Percentiles rank a stretch among this genome's conserved stretches.
Evolutionary conservation across 179 eudicot species (phyloP).

Genomic region (Beta lomatogona): DNA sequence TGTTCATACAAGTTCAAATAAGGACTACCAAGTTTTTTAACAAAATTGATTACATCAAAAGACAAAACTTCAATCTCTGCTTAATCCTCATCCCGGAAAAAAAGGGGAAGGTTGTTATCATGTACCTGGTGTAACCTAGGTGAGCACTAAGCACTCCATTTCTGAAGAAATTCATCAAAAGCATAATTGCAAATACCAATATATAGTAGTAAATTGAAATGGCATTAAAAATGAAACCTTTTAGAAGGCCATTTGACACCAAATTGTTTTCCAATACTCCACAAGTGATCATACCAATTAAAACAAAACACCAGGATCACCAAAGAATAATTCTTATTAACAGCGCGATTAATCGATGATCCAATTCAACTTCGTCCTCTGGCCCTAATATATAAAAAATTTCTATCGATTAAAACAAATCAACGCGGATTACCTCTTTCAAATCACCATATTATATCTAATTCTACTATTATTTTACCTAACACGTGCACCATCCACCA

Average conservation of each 20-base stretch:
- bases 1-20: not conserved
- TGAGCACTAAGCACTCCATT: not conserved
- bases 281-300: not conserved
- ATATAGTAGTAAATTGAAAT: not conserved
- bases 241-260: not conserved
- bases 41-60: no score
- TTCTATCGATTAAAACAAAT: not conserved
- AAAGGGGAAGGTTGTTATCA: not conserved
- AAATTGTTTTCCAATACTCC: not conserved
- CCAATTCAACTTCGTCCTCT: constrained; percentile 4
- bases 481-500: constrained; percentile 13
- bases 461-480: constrained; percentile 12
- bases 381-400: not conserved
- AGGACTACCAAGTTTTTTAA: not conserved
- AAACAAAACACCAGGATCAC: not conserved
- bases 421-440: constrained; percentile 18
- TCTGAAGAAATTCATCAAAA: no score
- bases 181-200: not conserved
- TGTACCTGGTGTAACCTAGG: not conserved
- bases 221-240: not conserved
- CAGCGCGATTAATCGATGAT: constrained; percentile 7
- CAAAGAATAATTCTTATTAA: not conserved
- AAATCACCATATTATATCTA: constrained; percentile 11
- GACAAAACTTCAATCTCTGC: not conserved
- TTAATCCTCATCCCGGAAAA: not conserved